These are phyloP conservation scores for Hamamelis virginiana DNA, from an alignment of 164 flowering plant genomes.

Conservation along the genomic window DNA sequence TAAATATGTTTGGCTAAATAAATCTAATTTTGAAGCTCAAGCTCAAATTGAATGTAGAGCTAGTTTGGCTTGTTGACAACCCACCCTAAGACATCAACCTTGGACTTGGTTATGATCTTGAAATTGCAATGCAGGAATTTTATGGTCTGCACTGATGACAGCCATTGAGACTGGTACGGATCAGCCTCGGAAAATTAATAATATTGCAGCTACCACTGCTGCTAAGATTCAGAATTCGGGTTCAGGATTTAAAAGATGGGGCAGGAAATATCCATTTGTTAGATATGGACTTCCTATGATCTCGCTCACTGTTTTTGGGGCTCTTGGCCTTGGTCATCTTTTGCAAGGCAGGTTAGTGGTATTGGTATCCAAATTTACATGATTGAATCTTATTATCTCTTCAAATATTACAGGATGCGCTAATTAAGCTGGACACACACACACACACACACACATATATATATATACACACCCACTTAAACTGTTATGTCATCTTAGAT, in stretches of 20 bases:
- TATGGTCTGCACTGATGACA: conserved; percentile 20
- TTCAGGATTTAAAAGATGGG: conserved; percentile 82
- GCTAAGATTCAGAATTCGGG: conserved; percentile 33
- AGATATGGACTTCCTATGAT: conserved; percentile 96
- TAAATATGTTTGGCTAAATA: too few species aligned
- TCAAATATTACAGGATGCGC: too few species aligned
- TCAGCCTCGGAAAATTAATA: conserved; percentile 30
- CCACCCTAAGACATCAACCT: too few species aligned
- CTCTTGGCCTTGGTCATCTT: conserved; percentile 85
- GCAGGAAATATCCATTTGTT: conserved; percentile 76
- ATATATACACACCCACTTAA: too few species aligned
- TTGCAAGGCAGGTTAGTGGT: conserved; percentile 78
- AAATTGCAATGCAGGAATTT: too few species aligned
- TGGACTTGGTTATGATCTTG: too few species aligned
- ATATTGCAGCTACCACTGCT: conserved; percentile 12
- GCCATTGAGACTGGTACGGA: conserved; percentile 20
- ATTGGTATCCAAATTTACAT: neutral
- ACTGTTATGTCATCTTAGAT: too few species aligned
- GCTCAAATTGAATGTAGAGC: neutral
- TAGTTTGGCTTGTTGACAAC: too few species aligned
- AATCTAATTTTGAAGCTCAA: too few species aligned
- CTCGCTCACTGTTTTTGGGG: conserved; percentile 85
- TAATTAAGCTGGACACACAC: too few species aligned
- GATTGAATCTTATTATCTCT: neutral
- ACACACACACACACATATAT: too few species aligned